phyloP scores from a whole-genome alignment of 805 yeast species.

The Starmerella geochares region DNA sequence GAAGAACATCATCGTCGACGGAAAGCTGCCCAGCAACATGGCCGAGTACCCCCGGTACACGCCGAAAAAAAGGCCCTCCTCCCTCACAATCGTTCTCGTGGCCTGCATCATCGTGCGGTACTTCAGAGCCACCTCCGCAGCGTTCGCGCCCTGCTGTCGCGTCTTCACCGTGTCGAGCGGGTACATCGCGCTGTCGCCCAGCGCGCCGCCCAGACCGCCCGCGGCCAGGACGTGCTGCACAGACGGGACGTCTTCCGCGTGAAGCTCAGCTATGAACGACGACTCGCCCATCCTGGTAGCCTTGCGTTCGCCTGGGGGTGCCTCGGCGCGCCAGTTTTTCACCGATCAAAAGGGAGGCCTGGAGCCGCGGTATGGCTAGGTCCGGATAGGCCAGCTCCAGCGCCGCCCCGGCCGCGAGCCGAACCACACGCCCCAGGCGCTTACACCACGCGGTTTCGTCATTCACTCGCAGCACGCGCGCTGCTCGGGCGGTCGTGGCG shows the following conservation, averaged over 20 bases:
- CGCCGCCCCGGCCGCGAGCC: no score
- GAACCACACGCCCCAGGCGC: no score
- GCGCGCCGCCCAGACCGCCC: slow-evolving; percentile 89
- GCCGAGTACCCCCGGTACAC: slow-evolving; percentile 88
- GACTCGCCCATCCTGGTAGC: slow-evolving; percentile 16
- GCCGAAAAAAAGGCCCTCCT: slow-evolving; percentile 80
- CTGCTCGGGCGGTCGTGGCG: no score
- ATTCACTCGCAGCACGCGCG: no score
- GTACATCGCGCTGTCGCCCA: slow-evolving; percentile 90
- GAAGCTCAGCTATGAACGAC: slow-evolving; percentile 18
- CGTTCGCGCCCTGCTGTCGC: slow-evolving; percentile 89
- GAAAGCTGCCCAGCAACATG: slow-evolving; percentile 77
- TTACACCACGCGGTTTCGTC: no score
- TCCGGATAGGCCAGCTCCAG: neutral
- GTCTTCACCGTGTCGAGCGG: slow-evolving; percentile 95
- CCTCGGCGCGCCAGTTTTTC: slow-evolving; percentile 9
- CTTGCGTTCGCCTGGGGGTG: slow-evolving; percentile 5
- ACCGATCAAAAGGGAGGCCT: slow-evolving; percentile 1
- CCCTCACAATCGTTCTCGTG: slow-evolving; percentile 57
- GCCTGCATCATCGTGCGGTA: slow-evolving; percentile 71
- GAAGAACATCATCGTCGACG: slow-evolving; percentile 89
- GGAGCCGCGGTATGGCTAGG: slow-evolving; percentile 8
- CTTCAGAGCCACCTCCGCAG: slow-evolving; percentile 37
- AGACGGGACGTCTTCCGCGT: slow-evolving; percentile 16
- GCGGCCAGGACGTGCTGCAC: slow-evolving; percentile 46